Evolutionary conservation across 495 filamentous ascomycete species (phyloP).

Genomic region (Talaromyces wortmannii): DNA sequence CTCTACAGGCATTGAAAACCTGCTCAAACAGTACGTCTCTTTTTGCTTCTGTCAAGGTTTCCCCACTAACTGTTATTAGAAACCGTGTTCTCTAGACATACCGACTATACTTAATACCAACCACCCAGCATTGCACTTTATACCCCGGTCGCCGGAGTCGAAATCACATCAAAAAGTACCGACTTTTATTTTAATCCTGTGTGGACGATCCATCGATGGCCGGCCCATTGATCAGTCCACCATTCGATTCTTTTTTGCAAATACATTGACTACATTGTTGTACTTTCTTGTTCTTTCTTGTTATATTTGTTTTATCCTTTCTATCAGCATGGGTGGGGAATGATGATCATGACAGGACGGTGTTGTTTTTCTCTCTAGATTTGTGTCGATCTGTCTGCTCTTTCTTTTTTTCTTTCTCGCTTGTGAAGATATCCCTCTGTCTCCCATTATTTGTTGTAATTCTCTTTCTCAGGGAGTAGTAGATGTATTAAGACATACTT

Average conservation of each 20-base stretch:
- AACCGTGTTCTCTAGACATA: slow-evolving; percentile 19
- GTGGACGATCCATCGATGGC: not conserved
- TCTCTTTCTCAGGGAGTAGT: not conserved
- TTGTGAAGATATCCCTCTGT: slow-evolving; percentile 4
- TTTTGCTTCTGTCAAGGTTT: not conserved
- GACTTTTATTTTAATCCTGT: no score
- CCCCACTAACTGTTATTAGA: slow-evolving; percentile 4
- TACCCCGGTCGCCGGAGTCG: not conserved
- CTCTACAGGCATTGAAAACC: slow-evolving; percentile 50
- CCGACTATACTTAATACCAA: not conserved
- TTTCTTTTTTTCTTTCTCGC: not conserved
- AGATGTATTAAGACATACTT: not conserved
- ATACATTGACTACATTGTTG: not conserved
- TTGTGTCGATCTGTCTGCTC: not conserved
- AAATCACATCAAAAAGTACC: not conserved
- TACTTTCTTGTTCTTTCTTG: slow-evolving; percentile 6
- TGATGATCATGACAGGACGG: no score
- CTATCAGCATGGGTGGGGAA: not conserved
- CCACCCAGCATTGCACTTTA: not conserved
- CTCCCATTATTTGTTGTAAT: not conserved
- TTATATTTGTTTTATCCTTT: not conserved
- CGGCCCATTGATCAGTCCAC: not conserved
- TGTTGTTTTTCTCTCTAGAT: not conserved
- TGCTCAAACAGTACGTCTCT: slow-evolving; percentile 50
- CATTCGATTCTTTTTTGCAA: not conserved